phyloP scores from a whole-genome alignment of 2,329 filamentous ascomycete genomes.

The Sordariomycetes sp. region DNA sequence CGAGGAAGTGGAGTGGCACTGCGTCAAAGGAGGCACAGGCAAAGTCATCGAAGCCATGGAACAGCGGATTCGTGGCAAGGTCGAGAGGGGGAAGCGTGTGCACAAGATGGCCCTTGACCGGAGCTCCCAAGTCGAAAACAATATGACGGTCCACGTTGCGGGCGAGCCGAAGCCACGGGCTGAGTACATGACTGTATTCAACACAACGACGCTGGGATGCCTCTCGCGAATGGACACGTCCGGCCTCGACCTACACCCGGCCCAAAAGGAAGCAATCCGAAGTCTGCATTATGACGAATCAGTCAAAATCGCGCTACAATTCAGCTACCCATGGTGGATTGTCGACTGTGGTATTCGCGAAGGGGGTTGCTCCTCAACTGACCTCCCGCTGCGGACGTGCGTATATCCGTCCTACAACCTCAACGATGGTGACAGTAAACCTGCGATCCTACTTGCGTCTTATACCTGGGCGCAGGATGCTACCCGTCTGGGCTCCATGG shows the following conservation, averaged over 20 bases:
- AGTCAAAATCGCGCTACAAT: constrained; percentile 24
- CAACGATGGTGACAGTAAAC: constrained; percentile 8
- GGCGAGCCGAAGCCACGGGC: background rate
- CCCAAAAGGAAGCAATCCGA: constrained; percentile 19
- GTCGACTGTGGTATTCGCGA: constrained; percentile 10
- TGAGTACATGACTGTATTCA: constrained; percentile 19
- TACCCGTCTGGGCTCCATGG: constrained; percentile 17
- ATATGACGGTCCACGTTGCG: constrained; percentile 4
- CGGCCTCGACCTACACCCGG: constrained; percentile 10
- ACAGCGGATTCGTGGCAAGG: constrained; percentile 8
- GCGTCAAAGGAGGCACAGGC: constrained; percentile 20
- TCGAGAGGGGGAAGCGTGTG: constrained; percentile 5
- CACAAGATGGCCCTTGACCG: constrained; percentile 2
- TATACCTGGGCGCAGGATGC: constrained; percentile 27
- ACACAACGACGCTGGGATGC: constrained; percentile 17
- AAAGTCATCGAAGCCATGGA: constrained; percentile 17
- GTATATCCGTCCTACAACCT: constrained; percentile 28
- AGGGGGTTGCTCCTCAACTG: constrained; percentile 19
- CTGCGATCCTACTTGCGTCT: constrained; percentile 22
- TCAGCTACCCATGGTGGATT: constrained; percentile 23
- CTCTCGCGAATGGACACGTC: constrained; percentile 18
- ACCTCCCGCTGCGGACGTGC: constrained; percentile 18
- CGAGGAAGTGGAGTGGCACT: constrained; percentile 13
- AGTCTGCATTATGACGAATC: constrained; percentile 18
- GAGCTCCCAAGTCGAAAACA: background rate